Base-by-base conservation (phyloP, 768 basidiomycete species). In the Mycena maculata region DNA sequence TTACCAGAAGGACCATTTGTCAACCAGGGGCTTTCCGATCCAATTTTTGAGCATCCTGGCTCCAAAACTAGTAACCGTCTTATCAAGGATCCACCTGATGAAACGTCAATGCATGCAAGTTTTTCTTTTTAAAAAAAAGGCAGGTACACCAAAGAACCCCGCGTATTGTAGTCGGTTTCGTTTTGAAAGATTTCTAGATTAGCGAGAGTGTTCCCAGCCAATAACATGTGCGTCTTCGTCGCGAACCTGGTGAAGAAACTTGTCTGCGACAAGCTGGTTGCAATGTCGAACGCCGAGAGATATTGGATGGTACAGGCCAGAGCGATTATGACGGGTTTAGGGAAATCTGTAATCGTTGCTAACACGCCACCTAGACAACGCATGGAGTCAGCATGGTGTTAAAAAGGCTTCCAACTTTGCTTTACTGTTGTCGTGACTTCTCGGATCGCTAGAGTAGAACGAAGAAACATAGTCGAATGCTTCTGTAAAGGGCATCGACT, bases 151-250 rank as follows among this genome's bases (percentile, higher is more conserved):
- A 99, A 80, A 54, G 94, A 92, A 5, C 96, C 96, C 62, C 80
- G 85, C 22, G 85, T 81, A 13, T 86, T 88, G 60, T 86, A 86
- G 75, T 98, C 92, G 0, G 94, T 95, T 74, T 93, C 91, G 72
- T 98, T 99, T 36, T 89, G 87, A 76, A 94, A 96, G n/a, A 99
- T 89, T 77, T 99, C 96, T 79, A 97, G 78, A 75, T 98, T 98
- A 15, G 86, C 85, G 13, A 99, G 79, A 0, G 97, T 97, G 75
- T 95, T 98, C 27, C 90, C 91, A 52, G 91, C 92, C 49, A 99
- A 84, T 23, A 95, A 83, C 96, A 99, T 96, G 69, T 94, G 90
- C 0, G 88, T 85, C 60, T 86, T 85, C 25, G 89, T 88, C 4
- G 92, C 83, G 74, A 99, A 99, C 73, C 81, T 87, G 22, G 81